Evolutionary conservation across 495 filamentous ascomycete genomes (phyloP), one percentile per base, ranked within the genome.

Genomic region (Xylaria bambusicola): DNA sequence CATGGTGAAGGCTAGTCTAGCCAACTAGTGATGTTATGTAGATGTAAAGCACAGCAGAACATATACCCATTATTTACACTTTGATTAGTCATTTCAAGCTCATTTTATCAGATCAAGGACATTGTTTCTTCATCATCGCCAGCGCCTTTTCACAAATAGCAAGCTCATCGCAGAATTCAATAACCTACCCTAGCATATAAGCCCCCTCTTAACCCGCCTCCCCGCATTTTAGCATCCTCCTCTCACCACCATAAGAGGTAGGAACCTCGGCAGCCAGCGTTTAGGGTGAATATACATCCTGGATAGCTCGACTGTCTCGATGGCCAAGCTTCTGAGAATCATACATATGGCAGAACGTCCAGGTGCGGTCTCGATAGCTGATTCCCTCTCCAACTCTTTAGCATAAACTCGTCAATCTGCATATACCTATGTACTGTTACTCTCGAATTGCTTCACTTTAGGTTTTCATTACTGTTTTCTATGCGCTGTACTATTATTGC

Each of bases 201-300:
- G 6, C 6, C 36, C 3, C 36, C 17, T 13, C 9, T 18, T 46
- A 20, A 46, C 1, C 45, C 12, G 1, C 41, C 40, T 56, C 53
- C 53, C 53, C 53, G 53, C 53, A 56, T 56, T 27, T 7, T 33
- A 20, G 40, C 24, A 29, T 38, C n/a, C 20, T 5, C 26, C 31
- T 42, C 21, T 18, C 24, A 44, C 26, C 51, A 51, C 26, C 2
- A 26, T 26, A 21, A 45, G 41, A n/a, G 41, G n/a, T n/a, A n/a
- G 9, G 29, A 56, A 56, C 53, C 53, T 56, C 53, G 53, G 53
- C 53, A 47, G 24, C 12, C 29, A 27, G 24, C 35, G 21, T 17
- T 5, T 42, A 15, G 52, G 36, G 36, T 13, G 36, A 3, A 15
- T 38, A 38, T 38, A 9, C 51, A 42, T 29, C 9, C 51, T 24